Percentiles rank a stretch among this genome's conserved stretches.
These are phyloP conservation scores for Candida sp. DNA, from an alignment of 1,139 yeast genomes.

Conservation along the genomic window DNA sequence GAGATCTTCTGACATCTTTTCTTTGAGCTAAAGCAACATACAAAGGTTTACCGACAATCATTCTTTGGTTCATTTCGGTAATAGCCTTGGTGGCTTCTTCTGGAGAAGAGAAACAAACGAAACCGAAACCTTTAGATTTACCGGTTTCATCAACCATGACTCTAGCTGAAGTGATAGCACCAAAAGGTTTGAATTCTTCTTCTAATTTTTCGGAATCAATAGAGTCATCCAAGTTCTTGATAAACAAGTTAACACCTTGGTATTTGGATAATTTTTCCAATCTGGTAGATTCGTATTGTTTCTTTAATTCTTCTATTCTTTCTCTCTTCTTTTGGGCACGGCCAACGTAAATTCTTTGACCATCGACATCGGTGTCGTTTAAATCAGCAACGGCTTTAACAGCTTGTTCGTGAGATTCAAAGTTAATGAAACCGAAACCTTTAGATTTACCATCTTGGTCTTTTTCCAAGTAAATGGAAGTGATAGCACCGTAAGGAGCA, in stretches of 20 bases:
- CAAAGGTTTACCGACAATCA: constrained; percentile 94
- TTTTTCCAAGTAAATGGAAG: constrained; percentile 79
- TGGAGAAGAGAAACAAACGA: constrained; percentile 96
- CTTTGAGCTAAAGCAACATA: constrained; percentile 99
- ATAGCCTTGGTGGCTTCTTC: constrained; percentile 99
- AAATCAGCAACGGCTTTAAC: constrained; percentile 88
- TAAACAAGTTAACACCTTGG: constrained; percentile 96
- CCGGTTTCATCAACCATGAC: constrained; percentile 96
- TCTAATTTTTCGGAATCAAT: constrained; percentile 88
- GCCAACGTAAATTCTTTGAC: constrained; percentile 89
- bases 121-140: constrained; percentile 97
- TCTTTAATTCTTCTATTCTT: constrained; percentile 95
- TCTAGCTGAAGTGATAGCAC: constrained; percentile 94
- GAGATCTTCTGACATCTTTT: constrained; percentile 97
- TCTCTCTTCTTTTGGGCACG: constrained; percentile 99
- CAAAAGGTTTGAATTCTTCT: constrained; percentile 92
- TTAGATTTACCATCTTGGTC: constrained; percentile 88
- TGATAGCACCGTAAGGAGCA: constrained; percentile 71
- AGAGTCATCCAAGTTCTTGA: constrained; percentile 94
- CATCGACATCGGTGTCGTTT: constrained; percentile 82
- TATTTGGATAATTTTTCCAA: constrained; percentile 90
- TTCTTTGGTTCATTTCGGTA: constrained; percentile 97
- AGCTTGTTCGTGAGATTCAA: constrained; percentile 83
- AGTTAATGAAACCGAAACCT: constrained; percentile 97
- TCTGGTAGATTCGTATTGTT: constrained; percentile 91